Evolutionary conservation across 495 filamentous ascomycete species (phyloP), one percentile per base, ranked within the genome.

Genomic region (Neurospora sp.): DNA sequence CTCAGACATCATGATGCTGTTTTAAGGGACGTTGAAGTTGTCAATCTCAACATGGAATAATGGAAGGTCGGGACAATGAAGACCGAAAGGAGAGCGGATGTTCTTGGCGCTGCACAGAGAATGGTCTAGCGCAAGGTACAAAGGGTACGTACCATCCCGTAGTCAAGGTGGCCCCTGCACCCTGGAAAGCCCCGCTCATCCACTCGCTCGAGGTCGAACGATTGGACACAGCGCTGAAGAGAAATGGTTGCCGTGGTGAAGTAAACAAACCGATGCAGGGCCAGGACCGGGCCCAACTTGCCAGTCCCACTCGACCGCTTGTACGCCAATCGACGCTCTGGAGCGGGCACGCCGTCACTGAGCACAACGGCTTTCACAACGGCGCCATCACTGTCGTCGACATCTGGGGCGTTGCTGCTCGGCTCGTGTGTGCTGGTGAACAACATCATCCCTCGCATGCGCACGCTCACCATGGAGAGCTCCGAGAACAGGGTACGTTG

Each of bases 401-500:
- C 72, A 35, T 73, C 76, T 31, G 77, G 76, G 77, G 82, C 81
- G 48, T 73, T 76, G 76, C 76, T 81, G 75, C 78, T 83, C 53
- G 76, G 78, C 71, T 78, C 76, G 73, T 80, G 71, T 70, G 68
- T 76, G 74, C 70, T 81, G 53, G 74, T 77, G 70, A 74, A 81
- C 73, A 69, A 79, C 61, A 38, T 79, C 11, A 22, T 77, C 73
- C 77, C 78, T 70, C 75, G 75, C 78, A 73, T 78, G 78, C 75
- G 73, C 75, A 72, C 71, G 11, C 46, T 75, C 79, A 82, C 70
- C 69, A 86, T 85, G 85, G 83, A 85, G 48, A 61, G 74, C 42
- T 69, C 74, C 38, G 83, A 85, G 69, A 85, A 85, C 78, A 69
- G 74, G 78, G 83, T 84, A 81, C 61, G 75, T 74, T 48, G 12